Conservation (phyloP, 2,329 filamentous ascomycete species). For the Hymenoscyphus linearis region DNA sequence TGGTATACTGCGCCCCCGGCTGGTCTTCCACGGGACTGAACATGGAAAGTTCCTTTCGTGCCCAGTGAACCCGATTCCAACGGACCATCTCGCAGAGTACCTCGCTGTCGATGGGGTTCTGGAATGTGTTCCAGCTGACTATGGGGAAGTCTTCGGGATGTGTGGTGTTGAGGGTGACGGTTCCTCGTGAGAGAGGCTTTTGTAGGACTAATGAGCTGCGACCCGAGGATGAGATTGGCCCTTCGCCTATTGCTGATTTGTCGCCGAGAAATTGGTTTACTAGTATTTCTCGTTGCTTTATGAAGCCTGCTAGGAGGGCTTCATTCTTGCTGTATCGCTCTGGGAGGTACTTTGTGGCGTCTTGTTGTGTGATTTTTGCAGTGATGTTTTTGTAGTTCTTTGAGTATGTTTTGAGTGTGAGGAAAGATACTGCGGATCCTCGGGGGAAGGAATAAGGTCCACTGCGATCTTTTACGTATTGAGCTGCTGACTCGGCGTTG, state of each 20-base stretch:
- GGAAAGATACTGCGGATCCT: constrained; percentile 1
- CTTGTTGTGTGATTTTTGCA: constrained; percentile 1
- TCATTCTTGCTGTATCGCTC: not conserved
- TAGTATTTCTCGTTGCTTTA: constrained; percentile 6
- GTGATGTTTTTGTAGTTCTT: constrained; percentile 2
- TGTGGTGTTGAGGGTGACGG: constrained; percentile 4
- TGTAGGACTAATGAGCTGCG: not conserved
- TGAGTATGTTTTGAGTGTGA: constrained; percentile 4
- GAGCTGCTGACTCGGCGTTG: not conserved
- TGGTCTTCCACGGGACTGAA: constrained; percentile 1
- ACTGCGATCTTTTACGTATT: constrained; percentile 1
- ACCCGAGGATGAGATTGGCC: constrained; percentile 1
- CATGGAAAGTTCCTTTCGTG: constrained; percentile 1
- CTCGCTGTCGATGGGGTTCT: constrained; percentile 9
- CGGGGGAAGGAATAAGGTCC: constrained; percentile 2
- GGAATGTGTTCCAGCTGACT: constrained; percentile 6
- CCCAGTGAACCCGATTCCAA: constrained; percentile 9
- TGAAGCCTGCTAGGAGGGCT: constrained; percentile 4
- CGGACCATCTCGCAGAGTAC: constrained; percentile 8
- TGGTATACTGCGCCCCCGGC: constrained; percentile 5
- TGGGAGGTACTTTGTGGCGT: constrained; percentile 2
- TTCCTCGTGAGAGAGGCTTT: constrained; percentile 7
- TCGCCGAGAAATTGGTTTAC: constrained; percentile 3
- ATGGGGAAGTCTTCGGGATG: constrained; percentile 8
- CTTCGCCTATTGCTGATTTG: constrained; percentile 4